A percentile compares a stretch with the other conserved stretches of the same genome.
Evolutionary conservation across 345 rosid species (phyloP).

Genomic region (Populus simonii): DNA sequence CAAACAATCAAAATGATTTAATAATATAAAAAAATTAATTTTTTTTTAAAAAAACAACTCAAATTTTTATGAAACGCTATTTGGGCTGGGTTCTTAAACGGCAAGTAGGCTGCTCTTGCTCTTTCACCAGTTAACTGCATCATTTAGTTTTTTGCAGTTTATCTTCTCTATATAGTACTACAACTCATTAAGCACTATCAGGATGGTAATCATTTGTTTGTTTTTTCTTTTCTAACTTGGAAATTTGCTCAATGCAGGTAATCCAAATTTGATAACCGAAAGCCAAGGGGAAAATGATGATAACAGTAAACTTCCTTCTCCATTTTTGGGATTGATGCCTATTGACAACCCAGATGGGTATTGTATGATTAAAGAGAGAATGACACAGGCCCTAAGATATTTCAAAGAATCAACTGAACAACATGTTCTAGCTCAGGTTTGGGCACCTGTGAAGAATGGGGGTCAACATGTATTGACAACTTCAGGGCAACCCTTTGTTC

Average conservation of each 20-base stretch:
- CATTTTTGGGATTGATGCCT: constrained; percentile 46
- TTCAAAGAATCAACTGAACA: constrained; percentile 83
- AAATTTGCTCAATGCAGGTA: constrained; percentile 38
- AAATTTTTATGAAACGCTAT: too few species aligned
- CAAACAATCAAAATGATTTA: accelerated
- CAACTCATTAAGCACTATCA: not conserved
- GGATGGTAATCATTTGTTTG: constrained; percentile 3
- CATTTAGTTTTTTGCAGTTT: not conserved
- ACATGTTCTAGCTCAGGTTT: constrained; percentile 82
- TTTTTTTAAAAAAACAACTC: too few species aligned
- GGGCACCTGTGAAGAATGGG: constrained; percentile 77
- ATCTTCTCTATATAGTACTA: not conserved
- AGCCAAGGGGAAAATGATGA: constrained; percentile 33
- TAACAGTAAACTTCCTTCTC: constrained; percentile 44
- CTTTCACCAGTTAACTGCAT: not conserved
- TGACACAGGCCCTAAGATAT: constrained; percentile 77
- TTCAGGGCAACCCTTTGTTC: constrained; percentile 88
- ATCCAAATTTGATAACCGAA: constrained; percentile 42
- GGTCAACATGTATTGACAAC: constrained; percentile 68
- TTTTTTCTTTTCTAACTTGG: constrained; percentile 3
- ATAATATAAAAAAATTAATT: too few species aligned
- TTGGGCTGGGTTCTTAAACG: too few species aligned
- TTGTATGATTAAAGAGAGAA: constrained; percentile 71
- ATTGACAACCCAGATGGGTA: constrained; percentile 57
- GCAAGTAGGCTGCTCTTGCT: not conserved